Conservation (phyloP, 2,329 filamentous ascomycete species). For the Aspergillus brasiliensis region DNA sequence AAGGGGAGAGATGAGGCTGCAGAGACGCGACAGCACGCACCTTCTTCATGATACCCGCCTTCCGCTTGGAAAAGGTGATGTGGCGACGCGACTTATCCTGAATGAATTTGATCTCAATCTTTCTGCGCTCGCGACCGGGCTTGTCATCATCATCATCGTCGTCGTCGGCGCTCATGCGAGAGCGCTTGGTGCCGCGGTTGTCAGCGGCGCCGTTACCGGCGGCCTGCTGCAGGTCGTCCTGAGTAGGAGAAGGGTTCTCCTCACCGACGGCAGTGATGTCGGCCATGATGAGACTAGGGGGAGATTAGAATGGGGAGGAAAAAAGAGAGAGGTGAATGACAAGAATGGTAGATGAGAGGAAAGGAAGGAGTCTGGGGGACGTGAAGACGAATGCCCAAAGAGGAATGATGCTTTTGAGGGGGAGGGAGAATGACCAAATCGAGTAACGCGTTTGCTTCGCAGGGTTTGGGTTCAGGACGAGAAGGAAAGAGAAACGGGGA, state of each 20-base stretch:
- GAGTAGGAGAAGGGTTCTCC: conserved; percentile 71
- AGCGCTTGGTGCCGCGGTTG: conserved; percentile 84
- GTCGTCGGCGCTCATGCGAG: conserved; percentile 80
- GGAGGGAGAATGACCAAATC: conserved; percentile 47
- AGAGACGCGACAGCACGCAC: conserved; percentile 55
- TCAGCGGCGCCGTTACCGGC: conserved; percentile 72
- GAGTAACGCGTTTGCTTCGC: conserved; percentile 50
- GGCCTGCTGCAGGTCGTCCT: conserved; percentile 65
- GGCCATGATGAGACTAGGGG: conserved; percentile 58
- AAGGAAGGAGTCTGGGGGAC: conserved; percentile 22
- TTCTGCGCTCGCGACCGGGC: conserved; percentile 93
- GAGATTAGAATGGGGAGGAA: conserved; percentile 12
- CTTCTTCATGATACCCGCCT: conserved; percentile 99
- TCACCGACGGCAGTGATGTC: conserved; percentile 79
- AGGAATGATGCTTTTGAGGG: conserved; percentile 47
- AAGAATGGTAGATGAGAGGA: conserved; percentile 13
- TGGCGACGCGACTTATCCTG: conserved; percentile 99
- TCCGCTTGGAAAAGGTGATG: conserved; percentile 99
- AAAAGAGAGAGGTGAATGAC: conserved; percentile 15
- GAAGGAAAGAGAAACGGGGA: conserved; percentile 33
- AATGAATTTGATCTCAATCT: conserved; percentile 99
- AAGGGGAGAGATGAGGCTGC: conserved; percentile 6
- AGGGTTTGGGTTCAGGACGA: conserved; percentile 45
- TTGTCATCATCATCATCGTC: conserved; percentile 98
- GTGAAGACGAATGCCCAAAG: conserved; percentile 42